phyloP scores from a whole-genome alignment of 768 basidiomycete species.

The Exsudoporus frostii region DNA sequence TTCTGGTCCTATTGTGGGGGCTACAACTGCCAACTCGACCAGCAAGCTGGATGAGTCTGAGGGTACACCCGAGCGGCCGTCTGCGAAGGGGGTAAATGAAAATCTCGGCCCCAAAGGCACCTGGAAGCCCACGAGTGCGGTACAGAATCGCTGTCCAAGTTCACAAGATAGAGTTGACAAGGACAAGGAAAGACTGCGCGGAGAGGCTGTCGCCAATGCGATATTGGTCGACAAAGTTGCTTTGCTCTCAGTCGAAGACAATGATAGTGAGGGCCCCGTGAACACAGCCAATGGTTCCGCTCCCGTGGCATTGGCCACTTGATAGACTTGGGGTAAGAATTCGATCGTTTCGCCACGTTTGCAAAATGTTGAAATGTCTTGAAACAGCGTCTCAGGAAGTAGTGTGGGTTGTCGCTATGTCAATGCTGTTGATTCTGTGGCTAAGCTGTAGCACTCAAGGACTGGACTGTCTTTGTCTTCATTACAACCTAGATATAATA shows the following conservation, averaged over 20 bases:
- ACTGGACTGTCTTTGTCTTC: conserved; percentile 25
- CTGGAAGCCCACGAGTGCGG: conserved; percentile 20
- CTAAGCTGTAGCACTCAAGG: conserved; percentile 23
- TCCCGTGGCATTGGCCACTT: conserved; percentile 26
- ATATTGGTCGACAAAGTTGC: conserved; percentile 38
- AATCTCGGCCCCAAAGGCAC: conserved; percentile 35
- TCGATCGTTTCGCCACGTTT: background rate
- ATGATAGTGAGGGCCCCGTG: conserved; percentile 7
- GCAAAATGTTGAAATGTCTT: conserved; percentile 2
- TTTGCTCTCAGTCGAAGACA: conserved; percentile 37
- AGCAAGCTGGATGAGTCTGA: conserved; percentile 45
- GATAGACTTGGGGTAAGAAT: conserved; percentile 22
- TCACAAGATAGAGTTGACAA: conserved; percentile 24
- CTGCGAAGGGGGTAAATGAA: conserved; percentile 43
- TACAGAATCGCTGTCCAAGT: conserved; percentile 14
- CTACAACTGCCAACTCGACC: conserved; percentile 4
- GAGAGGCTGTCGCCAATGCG: conserved; percentile 34
- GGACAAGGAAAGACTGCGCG: conserved; percentile 36
- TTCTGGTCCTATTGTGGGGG: conserved; percentile 22
- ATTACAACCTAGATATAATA: conserved; percentile 33
- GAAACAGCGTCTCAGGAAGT: conserved; percentile 12
- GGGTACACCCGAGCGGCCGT: conserved; percentile 44
- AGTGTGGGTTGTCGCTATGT: conserved; percentile 28
- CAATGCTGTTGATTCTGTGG: conserved; percentile 26
- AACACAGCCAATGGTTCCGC: conserved; percentile 11